Evolutionary conservation across 192 early-diverging fungal species (phyloP), one percentile per base, ranked within the genome.

Genomic region (Gamsiella multidivaricata): DNA sequence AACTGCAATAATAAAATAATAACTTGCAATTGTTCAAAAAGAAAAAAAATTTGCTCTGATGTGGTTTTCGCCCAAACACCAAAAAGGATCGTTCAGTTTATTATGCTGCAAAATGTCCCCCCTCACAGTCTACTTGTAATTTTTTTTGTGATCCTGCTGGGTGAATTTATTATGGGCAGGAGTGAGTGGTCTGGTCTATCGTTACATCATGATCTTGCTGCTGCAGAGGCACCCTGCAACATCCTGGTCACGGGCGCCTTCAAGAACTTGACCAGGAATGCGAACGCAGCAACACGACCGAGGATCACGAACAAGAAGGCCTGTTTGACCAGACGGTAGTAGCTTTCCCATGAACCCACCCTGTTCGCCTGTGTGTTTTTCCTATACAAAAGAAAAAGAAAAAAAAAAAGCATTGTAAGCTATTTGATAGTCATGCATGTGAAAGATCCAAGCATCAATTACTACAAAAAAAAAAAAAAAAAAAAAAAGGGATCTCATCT

Each of bases 321-420:
- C 33, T 69, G 74, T 47, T 69, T 69, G 33, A 78, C 74, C 45
- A 78, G 17, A 1, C 74, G 65, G 20, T 78, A 78, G 54, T 78
- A 78, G 31, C 50, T 78, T 31, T 78, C 74, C 74, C 74, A 78
- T 18, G 74, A 78, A 25, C 74, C 74, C 23, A 78, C 74, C 49
- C 74, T 68, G 33, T 78, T 78, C 18, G 63, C 56, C 31, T 78
- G 65, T 20, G 50, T 39, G 5, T 34, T 60, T 65, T 74, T 65
- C 54, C 62, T 74, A 65, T 15, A 49, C 17, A 33, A 17, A 43
- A 10, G 2, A 11, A 46, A 33, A 45, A 2, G 17, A 26, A 18
- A 5, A 50, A 22, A 34, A 33, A 29, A 50, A 15, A 15, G 43
- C 9, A 26, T 39, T 3, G 39, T 14, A 14, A 14, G 39, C 39